Evolutionary conservation across 225 moss, liverwort and hornwort genomes (phyloP), one percentile per base, ranked within the genome.

Genomic region (Lunularia cruciata): DNA sequence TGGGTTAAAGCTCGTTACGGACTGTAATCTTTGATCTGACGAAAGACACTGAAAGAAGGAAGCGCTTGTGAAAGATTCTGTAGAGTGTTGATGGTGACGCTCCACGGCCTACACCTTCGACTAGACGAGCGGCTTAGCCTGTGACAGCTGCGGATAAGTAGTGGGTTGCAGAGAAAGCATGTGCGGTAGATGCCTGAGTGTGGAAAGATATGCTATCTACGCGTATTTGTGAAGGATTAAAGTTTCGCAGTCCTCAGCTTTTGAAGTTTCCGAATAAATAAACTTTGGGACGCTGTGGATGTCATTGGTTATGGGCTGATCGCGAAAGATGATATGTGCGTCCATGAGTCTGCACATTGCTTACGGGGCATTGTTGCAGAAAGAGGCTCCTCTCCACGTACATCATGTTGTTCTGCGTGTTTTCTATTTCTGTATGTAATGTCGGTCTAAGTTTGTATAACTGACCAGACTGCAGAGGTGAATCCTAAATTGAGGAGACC

Each of bases 141-240:
- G 58, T 8, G 34, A 59, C 32, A 36, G 35, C 15, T 59, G 34
- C 58, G 30, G 18, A 59, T n/a, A 59, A 59, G 58, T 14, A 59
- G 11, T 35, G 58, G 58, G 35, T 59, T 36, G 32, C 58, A 59
- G 58, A 59, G 26, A 30, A 59, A 59, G 58, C 34, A 59, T 33
- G 32, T 59, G 58, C 58, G 28, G n/a, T 19, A 59, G 34, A 36
- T 59, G 58, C 58, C n/a, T 32, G 26, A 28, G 19, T 34, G 32
- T 36, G 18, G 58, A 59, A 34, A 26, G 12, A 59, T 34, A 35
- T 35, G 32, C 34, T 1, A 59, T 7, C 26, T 18, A 33, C 26
- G 19, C 34, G 58, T 32, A 33, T 33, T 33, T 59, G 5, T 25
- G 15, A 14, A 36, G 34, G 34, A 34, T 59, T n/a, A 5, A 59